Evolutionary conservation across 805 yeast genomes (phyloP).

Genomic region (Teunomyces pallodes): DNA sequence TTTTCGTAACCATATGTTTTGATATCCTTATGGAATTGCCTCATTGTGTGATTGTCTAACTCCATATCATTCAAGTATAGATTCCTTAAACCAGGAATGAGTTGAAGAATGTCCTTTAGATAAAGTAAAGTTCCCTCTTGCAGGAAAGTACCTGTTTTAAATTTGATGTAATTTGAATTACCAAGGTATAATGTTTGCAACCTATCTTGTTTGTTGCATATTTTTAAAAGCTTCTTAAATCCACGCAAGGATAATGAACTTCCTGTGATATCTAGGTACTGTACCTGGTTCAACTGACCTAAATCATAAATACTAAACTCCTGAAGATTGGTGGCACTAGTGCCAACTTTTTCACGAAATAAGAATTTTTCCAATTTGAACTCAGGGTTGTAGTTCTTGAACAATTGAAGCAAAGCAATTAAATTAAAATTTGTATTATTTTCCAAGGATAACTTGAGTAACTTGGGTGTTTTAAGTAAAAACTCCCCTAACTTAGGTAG

Average conservation of each 20-base stretch:
- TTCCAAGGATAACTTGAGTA: constrained; percentile 29
- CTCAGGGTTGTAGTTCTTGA: constrained; percentile 26
- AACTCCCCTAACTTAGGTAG: constrained; percentile 28
- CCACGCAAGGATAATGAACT: constrained; percentile 12
- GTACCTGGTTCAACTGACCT: constrained; percentile 20
- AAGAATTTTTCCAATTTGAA: constrained; percentile 24
- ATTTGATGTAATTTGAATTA: constrained; percentile 10
- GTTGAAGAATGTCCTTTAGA: constrained; percentile 17
- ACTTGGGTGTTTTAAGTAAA: constrained; percentile 13
- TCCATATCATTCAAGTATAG: constrained; percentile 34
- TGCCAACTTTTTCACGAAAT: constrained; percentile 28
- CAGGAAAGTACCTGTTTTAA: constrained; percentile 12
- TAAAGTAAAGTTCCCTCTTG: constrained; percentile 3
- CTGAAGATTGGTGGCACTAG: constrained; percentile 20
- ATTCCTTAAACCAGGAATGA: constrained; percentile 17
- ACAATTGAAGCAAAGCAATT: constrained; percentile 23
- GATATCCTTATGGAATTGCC: constrained; percentile 27
- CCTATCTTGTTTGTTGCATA: constrained; percentile 2
- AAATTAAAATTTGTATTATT: constrained; percentile 30
- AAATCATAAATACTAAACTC: constrained; percentile 25
- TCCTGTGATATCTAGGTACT: constrained; percentile 27
- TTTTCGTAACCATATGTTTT: constrained; percentile 12
- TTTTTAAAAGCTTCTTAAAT: constrained; percentile 9
- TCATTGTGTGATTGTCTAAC: constrained; percentile 34
- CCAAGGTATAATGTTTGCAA: constrained; percentile 10